These are phyloP conservation scores for Pleurotus platypus DNA, from an alignment of 768 basidiomycete genomes.

Conservation along the genomic window DNA sequence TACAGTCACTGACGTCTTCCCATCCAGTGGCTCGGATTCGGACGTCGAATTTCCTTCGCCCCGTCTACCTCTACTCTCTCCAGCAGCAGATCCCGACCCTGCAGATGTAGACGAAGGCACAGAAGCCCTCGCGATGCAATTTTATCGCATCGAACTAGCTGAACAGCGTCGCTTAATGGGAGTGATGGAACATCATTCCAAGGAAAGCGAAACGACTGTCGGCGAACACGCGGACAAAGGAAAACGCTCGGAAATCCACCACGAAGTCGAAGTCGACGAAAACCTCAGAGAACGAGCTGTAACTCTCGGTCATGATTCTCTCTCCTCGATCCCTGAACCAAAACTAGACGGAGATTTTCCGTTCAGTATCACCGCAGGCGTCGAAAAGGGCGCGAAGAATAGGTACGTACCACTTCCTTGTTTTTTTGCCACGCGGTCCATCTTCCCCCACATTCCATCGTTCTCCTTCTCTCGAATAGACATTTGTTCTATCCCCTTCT, in stretches of 20 bases:
- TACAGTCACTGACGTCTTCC: neutral
- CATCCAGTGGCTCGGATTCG: neutral
- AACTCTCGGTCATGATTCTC: no score
- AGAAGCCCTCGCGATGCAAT: slow-evolving; percentile 86
- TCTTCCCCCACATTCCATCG: no score
- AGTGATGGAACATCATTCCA: slow-evolving; percentile 87
- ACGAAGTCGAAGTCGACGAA: neutral
- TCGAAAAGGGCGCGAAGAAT: slow-evolving; percentile 94
- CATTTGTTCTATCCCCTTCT: no score
- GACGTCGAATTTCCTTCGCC: slow-evolving; percentile 1
- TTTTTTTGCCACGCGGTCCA: no score
- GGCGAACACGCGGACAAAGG: slow-evolving; percentile 4
- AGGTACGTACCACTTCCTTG: slow-evolving; percentile 43
- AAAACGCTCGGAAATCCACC: neutral
- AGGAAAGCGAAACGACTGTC: slow-evolving; percentile 40
- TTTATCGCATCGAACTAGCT: slow-evolving; percentile 87
- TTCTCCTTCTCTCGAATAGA: no score
- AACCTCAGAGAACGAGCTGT: neutral
- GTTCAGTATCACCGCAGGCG: slow-evolving; percentile 91
- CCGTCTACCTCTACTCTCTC: slow-evolving; percentile 8
- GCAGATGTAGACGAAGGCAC: slow-evolving; percentile 61
- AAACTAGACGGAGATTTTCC: slow-evolving; percentile 47
- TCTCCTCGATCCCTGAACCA: no score
- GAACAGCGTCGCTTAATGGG: slow-evolving; percentile 88
- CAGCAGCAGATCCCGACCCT: slow-evolving; percentile 20